These are phyloP conservation scores for Wickerhamomyces bovis DNA, from an alignment of 805 yeast genomes.

Conservation along the genomic window DNA sequence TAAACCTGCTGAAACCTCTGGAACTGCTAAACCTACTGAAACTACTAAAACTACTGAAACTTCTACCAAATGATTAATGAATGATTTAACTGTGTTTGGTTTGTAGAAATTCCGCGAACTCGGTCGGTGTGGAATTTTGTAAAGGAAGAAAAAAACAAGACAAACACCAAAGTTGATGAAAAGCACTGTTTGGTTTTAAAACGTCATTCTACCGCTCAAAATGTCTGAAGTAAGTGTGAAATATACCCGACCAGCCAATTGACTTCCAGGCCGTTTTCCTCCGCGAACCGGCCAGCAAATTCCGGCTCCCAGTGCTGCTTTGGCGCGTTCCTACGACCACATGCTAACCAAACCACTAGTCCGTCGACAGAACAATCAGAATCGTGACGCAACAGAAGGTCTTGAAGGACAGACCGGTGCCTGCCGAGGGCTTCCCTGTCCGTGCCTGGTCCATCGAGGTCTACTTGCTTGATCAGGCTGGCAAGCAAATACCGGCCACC, in stretches of 20 bases:
- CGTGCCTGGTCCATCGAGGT: constrained; percentile 88
- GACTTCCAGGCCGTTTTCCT: too few species aligned
- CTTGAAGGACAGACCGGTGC: constrained; percentile 74
- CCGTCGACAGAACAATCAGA: constrained; percentile 80
- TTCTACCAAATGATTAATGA: too few species aligned
- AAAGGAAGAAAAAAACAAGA: not conserved
- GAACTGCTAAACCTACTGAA: too few species aligned
- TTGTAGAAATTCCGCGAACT: not conserved
- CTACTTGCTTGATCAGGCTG: constrained; percentile 67
- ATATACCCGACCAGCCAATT: too few species aligned
- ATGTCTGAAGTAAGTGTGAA: not conserved
- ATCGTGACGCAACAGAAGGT: constrained; percentile 83
- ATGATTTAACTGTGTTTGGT: too few species aligned
- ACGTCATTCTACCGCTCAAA: not conserved
- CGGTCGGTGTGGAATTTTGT: not conserved
- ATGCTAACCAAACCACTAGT: not conserved
- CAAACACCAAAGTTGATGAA: not conserved
- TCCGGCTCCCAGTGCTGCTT: not conserved
- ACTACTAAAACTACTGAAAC: too few species aligned
- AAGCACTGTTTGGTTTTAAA: not conserved
- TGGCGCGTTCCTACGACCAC: not conserved
- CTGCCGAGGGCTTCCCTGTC: constrained; percentile 89
- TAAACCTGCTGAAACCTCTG: not conserved
- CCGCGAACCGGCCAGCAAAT: too few species aligned
- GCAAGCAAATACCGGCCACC: constrained; percentile 78